A percentile compares a stretch with the other conserved stretches of the same genome.
These are phyloP conservation scores for Chalciporus chontae DNA, from an alignment of 768 basidiomycete genomes.

Conservation along the genomic window DNA sequence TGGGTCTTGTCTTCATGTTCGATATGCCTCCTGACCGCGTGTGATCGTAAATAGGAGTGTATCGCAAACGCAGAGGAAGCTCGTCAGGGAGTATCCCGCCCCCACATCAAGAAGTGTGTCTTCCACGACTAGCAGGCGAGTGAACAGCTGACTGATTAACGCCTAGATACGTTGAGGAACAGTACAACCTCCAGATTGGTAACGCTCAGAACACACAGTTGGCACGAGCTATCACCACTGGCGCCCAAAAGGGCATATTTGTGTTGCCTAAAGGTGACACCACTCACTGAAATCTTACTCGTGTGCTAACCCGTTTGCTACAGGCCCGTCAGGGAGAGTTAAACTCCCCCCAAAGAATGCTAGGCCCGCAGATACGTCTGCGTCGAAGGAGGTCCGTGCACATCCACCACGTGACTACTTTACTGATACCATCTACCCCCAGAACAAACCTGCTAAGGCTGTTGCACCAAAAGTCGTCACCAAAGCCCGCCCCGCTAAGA, in stretches of 20 bases:
- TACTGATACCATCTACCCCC: conserved; percentile 9
- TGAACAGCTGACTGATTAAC: conserved; percentile 17
- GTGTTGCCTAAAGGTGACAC: conserved; percentile 79
- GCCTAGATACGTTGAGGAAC: conserved; percentile 74
- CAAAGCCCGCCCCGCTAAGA: conserved; percentile 27
- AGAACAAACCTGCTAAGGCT: conserved; percentile 34
- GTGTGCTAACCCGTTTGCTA: conserved; percentile 5
- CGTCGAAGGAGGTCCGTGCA: conserved; percentile 56
- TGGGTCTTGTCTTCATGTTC: neutral
- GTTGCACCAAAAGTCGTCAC: conserved; percentile 22
- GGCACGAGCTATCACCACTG: conserved; percentile 74
- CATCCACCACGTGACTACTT: conserved; percentile 20
- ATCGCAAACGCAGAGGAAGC: conserved; percentile 75
- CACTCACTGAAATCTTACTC: neutral
- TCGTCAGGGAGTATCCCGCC: conserved; percentile 82
- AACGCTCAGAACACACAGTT: conserved; percentile 77
- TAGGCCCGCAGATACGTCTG: conserved; percentile 45
- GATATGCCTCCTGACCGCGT: conserved; percentile 15
- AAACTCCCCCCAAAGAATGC: conserved; percentile 65
- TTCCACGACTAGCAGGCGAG: conserved; percentile 7
- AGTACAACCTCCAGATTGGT: conserved; percentile 78
- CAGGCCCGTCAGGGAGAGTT: conserved; percentile 50
- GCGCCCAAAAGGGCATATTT: conserved; percentile 81
- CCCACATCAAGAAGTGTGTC: conserved; percentile 87
- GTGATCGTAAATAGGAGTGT: conserved; percentile 62